Evolutionary conservation across 2,329 filamentous ascomycete species (phyloP).

Genomic region (Gnomoniopsis smithogilvyi): DNA sequence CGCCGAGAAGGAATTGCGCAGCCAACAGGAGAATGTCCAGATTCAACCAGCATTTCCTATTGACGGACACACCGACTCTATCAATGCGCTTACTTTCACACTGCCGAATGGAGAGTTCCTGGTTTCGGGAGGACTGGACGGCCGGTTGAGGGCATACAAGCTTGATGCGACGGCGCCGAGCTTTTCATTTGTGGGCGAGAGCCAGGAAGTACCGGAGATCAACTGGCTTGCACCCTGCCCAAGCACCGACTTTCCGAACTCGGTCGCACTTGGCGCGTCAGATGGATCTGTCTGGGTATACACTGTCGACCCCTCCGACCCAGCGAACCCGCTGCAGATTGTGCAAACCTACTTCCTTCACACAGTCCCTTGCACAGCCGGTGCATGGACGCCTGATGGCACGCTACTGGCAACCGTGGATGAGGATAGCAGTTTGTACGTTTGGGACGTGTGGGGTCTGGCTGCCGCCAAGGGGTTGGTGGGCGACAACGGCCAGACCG

Average conservation of each 20-base stretch:
- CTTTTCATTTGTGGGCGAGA: constrained; percentile 68
- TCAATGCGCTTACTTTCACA: constrained; percentile 84
- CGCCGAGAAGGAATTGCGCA: constrained; percentile 12
- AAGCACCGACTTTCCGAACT: constrained; percentile 67
- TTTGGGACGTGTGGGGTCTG: constrained; percentile 86
- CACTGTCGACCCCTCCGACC: constrained; percentile 67
- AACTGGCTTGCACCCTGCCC: constrained; percentile 86
- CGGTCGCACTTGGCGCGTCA: constrained; percentile 80
- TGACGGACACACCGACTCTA: constrained; percentile 87
- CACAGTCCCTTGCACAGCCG: constrained; percentile 80
- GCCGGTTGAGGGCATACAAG: constrained; percentile 71
- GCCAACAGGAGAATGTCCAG: constrained; percentile 42
- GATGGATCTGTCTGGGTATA: constrained; percentile 97
- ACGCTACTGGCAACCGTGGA: constrained; percentile 81
- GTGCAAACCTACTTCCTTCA: constrained; percentile 92
- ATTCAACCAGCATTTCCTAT: constrained; percentile 69
- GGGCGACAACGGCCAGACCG: constrained; percentile 56
- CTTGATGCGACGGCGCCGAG: constrained; percentile 40
- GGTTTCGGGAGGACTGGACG: constrained; percentile 85
- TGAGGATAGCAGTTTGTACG: constrained; percentile 84
- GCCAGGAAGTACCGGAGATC: constrained; percentile 89
- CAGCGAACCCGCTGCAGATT: constrained; percentile 66
- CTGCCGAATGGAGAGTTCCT: constrained; percentile 78
- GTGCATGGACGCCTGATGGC: constrained; percentile 86
- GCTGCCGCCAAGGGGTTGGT: constrained; percentile 57